phyloP scores from a whole-genome alignment of 1,139 yeast species.

The Geotrichum restrictum region DNA sequence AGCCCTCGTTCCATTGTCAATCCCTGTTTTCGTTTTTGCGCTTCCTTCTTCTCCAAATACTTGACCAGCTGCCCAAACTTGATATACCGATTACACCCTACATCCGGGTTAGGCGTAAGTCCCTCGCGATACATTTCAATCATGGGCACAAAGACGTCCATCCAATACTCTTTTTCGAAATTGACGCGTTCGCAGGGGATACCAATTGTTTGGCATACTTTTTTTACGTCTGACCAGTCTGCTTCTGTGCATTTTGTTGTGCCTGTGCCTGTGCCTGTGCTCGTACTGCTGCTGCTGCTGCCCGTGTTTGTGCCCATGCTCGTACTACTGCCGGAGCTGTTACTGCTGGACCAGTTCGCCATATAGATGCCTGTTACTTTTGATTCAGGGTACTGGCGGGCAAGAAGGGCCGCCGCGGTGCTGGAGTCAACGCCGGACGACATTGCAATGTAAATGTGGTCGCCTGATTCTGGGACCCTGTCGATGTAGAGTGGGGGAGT shows the following conservation, averaged over 20 bases:
- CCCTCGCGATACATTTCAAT: slow-evolving; percentile 65
- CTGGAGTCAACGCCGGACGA: slow-evolving; percentile 97
- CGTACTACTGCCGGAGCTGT: too few species aligned
- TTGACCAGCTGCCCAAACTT: slow-evolving; percentile 78
- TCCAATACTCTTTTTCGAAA: slow-evolving; percentile 90
- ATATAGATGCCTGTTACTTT: slow-evolving; percentile 78
- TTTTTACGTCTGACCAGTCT: slow-evolving; percentile 83
- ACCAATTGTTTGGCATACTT: slow-evolving; percentile 54
- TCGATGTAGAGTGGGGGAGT: not conserved
- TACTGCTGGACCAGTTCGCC: slow-evolving; percentile 68
- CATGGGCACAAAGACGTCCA: slow-evolving; percentile 90
- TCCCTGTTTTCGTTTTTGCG: slow-evolving; percentile 32
- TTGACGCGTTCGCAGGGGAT: slow-evolving; percentile 74
- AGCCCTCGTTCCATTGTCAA: too few species aligned
- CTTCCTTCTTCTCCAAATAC: slow-evolving; percentile 50
- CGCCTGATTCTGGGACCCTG: slow-evolving; percentile 35
- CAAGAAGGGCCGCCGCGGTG: slow-evolving; percentile 73
- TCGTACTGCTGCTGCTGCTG: too few species aligned
- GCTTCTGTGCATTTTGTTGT: slow-evolving; percentile 47
- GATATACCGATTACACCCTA: slow-evolving; percentile 76
- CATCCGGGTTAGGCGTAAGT: slow-evolving; percentile 90
- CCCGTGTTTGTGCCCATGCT: too few species aligned
- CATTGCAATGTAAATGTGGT: slow-evolving; percentile 79
- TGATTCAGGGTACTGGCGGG: slow-evolving; percentile 42
- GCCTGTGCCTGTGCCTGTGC: too few species aligned